Base-by-base conservation (phyloP, 1,139 yeast genomes). In the Debaryomyces fabryi region DNA sequence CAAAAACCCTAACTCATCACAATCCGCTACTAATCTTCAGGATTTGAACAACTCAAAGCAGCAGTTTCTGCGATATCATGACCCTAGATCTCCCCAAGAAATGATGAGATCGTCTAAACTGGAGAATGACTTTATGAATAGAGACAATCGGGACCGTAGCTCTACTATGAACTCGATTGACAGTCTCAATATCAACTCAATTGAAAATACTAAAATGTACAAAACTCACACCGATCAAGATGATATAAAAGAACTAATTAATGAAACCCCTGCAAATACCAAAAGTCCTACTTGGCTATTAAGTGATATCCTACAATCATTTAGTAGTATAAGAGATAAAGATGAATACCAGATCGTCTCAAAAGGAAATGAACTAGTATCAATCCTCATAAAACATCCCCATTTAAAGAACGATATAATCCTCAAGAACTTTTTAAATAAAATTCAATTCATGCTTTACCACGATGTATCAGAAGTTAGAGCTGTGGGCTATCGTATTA, bases 401-500 rank as follows among this genome's bases (percentile, higher is more conserved):
- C 72, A 74, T 20, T 71, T 91, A 39, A 81, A 85, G 58, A 72
- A 79, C 43, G 96, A 90, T 50, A 69, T 90, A 29, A 83, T 81
- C 2, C 66, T 89, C 46, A 74, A 82, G 24, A 82, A 84, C 4
- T 81, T 89, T 45, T 74, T 88, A 38, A 74, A 73, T 50, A 76
- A 83, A 42, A 74, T 91, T 18, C 86, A 83, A 56, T 77, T 78
- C 37, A 74, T 90, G 66, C 67, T 91, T 20, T 71, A 82, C 41
- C 83, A 82, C 57, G 69, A 69, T 4, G 78, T 81, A 38, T 77
- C 86, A 25, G 86, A 84, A 52, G 87, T 88, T 1, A 74, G 85
- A 13, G 87, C 93, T 1, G 79, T 89, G 4, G 96, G 93, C 0
- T 90, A 84, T 64, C 73, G 96, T 45, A 76, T 91, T 2, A 78